phyloP scores from a whole-genome alignment of 1,284 basidiomycete species.

The Leccinum griseonigrum region DNA sequence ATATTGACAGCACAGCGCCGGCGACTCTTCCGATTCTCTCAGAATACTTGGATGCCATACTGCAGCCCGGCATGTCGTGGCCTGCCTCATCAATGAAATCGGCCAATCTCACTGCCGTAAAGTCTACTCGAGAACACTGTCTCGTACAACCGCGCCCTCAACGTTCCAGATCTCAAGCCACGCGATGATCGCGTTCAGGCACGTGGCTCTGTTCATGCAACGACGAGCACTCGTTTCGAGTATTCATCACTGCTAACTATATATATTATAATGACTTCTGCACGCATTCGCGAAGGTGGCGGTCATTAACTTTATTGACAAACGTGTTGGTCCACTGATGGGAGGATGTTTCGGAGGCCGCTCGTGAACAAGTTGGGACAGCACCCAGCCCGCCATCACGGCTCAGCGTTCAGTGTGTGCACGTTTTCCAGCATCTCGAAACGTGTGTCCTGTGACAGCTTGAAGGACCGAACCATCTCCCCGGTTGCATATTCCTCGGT shows the following conservation, averaged over 20 bases:
- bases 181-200: conserved; percentile 7
- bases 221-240: conserved; percentile 7
- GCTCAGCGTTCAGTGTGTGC: neutral
- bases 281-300: conserved; percentile 13
- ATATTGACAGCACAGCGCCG: neutral
- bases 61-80: neutral
- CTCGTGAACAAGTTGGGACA: neutral
- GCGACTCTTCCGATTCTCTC: conserved; percentile 4
- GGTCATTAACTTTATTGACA: conserved; percentile 16
- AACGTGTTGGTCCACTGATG: conserved; percentile 3
- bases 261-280: conserved; percentile 4
- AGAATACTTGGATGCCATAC: neutral
- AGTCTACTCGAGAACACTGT: neutral
- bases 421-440: conserved; percentile 8
- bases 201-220: conserved; percentile 3
- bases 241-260: conserved; percentile 5
- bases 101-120: neutral
- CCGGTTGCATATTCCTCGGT: conserved; percentile 1
- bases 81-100: neutral
- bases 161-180: conserved; percentile 9
- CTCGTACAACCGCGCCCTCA: neutral
- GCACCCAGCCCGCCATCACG: conserved; percentile 2
- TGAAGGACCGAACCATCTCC: conserved; percentile 2
- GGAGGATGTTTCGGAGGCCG: conserved; percentile 4
- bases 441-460: conserved; percentile 11